Evolutionary conservation across 108 stramenopile genomes (phyloP), one percentile per base, ranked within the genome.

Genomic region (Cyclotella baltica): DNA sequence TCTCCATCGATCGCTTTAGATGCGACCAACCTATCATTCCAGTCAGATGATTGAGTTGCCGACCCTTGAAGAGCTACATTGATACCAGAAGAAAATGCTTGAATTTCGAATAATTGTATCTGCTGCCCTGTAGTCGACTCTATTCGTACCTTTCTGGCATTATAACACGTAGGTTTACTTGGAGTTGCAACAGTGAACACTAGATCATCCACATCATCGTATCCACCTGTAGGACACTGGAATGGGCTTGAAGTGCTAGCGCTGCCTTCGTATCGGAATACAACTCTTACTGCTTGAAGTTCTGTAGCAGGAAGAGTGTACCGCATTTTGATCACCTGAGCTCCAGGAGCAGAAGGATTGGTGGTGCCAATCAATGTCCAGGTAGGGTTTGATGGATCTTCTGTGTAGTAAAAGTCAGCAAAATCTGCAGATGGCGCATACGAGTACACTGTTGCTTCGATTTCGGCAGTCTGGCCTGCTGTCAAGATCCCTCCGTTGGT

Each of bases 231-330:
- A 67, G 67, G 67, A n/a, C 67, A 67, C 33, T 20, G n/a, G 38
- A 64, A 64, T 64, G 63, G 40, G 25, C 20, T 43, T 38, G 63
- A 40, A 18, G 48, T 50, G 48, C 48, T 67, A 1, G 48, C 50
- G 30, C 20, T 38, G 37, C 70, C 56, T 30, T 43, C 25, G 22
- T 63, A 78, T 22, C 77, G 37, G 0, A 72, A 78, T 16, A 72
- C 43, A 33, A 59, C 77, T 23, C 77, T 53, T 1, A 78, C 70
- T n/a, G 73, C 73, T 53, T 74, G 73, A 11, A 10, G 18, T 22
- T 22, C 63, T 0, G 62, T 40, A 9, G 20, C 31, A 15, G 66
- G 66, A 11, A 74, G 28, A 29, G 15, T 36, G 20, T 52, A 74
- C 13, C 18, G 65, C n/a, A 28, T 46, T 0, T 30, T 74, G 29